Percentiles rank a stretch among this genome's conserved stretches.
Evolutionary conservation across 2,329 filamentous ascomycete genomes (phyloP).

Genomic region (Macrophomina pseudophaseolina): DNA sequence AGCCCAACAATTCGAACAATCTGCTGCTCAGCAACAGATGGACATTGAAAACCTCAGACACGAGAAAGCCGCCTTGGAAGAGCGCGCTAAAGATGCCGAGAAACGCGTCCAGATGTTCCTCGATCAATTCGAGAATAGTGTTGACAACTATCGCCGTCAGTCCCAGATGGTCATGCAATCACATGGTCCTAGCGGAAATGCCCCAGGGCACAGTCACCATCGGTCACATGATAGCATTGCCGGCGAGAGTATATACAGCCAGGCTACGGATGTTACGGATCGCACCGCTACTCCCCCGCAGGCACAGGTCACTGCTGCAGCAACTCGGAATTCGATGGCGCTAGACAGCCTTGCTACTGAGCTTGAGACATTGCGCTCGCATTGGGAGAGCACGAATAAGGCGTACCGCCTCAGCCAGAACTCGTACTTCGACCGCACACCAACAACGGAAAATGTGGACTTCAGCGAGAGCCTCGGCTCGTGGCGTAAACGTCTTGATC

Average conservation of each 20-base stretch:
- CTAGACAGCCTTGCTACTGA: conserved; percentile 91
- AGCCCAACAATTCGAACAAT: conserved; percentile 58
- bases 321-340: conserved; percentile 66
- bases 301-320: conserved; percentile 35
- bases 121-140: conserved; percentile 91
- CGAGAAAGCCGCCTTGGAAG: conserved; percentile 81
- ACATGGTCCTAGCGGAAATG: neutral
- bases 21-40: conserved; percentile 60
- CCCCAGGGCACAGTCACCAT: conserved; percentile 45
- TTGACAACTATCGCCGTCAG: conserved; percentile 90
- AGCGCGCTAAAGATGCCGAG: conserved; percentile 86
- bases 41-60: conserved; percentile 82
- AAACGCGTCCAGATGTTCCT: conserved; percentile 90
- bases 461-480: conserved; percentile 40
- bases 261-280: conserved; percentile 41
- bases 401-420: conserved; percentile 89
- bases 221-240: conserved; percentile 65
- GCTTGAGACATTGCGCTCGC: conserved; percentile 83
- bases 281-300: conserved; percentile 38
- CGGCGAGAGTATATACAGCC: conserved; percentile 58
- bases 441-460: conserved; percentile 42
- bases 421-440: conserved; percentile 77
- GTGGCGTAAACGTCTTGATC: conserved; percentile 42
- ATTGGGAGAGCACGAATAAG: conserved; percentile 96
- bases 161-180: conserved; percentile 47